These are phyloP conservation scores for Oidiodendron maius DNA, from an alignment of 495 filamentous ascomycete genomes.

Conservation along the genomic window DNA sequence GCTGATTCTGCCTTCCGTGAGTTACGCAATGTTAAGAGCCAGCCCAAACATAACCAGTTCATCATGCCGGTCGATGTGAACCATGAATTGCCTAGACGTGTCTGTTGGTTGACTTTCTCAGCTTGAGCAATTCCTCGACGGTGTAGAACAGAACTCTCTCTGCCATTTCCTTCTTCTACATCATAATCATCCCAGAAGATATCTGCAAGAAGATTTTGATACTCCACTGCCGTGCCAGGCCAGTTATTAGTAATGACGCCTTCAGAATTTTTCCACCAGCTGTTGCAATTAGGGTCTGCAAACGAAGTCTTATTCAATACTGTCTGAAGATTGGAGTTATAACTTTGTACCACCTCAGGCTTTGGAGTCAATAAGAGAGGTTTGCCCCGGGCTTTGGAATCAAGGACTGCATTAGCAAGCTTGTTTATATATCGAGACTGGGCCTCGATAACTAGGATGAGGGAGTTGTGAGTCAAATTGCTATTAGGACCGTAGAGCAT, in stretches of 20 bases:
- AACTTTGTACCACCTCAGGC: conserved; percentile 28
- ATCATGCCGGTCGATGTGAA: no score
- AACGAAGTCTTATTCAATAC: conserved; percentile 35
- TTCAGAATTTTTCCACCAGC: conserved; percentile 49
- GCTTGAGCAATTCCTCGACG: no score
- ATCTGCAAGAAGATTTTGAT: conserved; percentile 36
- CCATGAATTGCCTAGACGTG: no score
- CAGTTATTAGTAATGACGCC: conserved; percentile 54
- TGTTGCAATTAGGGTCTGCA: conserved; percentile 47
- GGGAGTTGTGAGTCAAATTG: conserved; percentile 48
- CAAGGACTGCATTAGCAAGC: conserved; percentile 32
- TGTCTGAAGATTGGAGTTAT: conserved; percentile 42
- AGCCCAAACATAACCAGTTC: no score
- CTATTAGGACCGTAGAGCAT: conserved; percentile 50
- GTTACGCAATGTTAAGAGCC: no score
- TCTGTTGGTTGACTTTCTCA: no score
- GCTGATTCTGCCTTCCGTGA: no score
- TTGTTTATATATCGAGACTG: conserved; percentile 47
- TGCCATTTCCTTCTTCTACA: conserved; percentile 26
- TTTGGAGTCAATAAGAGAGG: conserved; percentile 35
- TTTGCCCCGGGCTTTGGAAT: conserved; percentile 29
- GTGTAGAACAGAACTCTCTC: no score
- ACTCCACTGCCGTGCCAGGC: conserved; percentile 42
- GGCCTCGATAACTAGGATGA: conserved; percentile 57
- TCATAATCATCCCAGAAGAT: conserved; percentile 46